Evolutionary conservation across 805 yeast genomes (phyloP).

Genomic region (Metschnikowia lunata): DNA sequence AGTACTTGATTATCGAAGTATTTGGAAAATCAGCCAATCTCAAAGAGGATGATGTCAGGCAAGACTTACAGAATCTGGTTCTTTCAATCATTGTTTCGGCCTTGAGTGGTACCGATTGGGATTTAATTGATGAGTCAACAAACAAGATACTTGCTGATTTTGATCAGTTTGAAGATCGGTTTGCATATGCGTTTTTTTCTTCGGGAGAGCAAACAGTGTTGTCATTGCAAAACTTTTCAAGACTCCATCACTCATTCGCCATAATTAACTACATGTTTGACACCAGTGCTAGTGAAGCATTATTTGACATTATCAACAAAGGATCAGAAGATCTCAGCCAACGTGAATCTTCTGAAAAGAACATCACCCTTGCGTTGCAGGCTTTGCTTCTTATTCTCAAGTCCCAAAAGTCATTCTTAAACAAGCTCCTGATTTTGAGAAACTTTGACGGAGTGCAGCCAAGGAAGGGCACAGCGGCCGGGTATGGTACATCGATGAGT

Average conservation of each 20-base stretch:
- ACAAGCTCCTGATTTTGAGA: slow-evolving; percentile 49
- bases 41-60: slow-evolving; percentile 27
- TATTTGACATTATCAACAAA: slow-evolving; percentile 53
- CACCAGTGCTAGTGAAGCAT: slow-evolving; percentile 48
- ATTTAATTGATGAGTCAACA: slow-evolving; percentile 47
- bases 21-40: slow-evolving; percentile 49
- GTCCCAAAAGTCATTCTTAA: slow-evolving; percentile 57
- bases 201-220: slow-evolving; percentile 12
- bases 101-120: slow-evolving; percentile 35
- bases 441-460: slow-evolving; percentile 23
- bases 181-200: slow-evolving; percentile 19
- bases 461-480: slow-evolving; percentile 11
- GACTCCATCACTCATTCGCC: slow-evolving; percentile 67
- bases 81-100: slow-evolving; percentile 46
- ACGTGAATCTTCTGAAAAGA: slow-evolving; percentile 33
- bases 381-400: slow-evolving; percentile 45
- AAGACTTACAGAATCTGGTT: slow-evolving; percentile 50
- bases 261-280: slow-evolving; percentile 59
- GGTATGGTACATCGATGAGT: slow-evolving; percentile 28
- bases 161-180: slow-evolving; percentile 17
- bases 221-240: slow-evolving; percentile 34
- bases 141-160: slow-evolving; percentile 39
- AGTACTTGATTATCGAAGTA: slow-evolving; percentile 63
- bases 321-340: slow-evolving; percentile 58
- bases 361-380: slow-evolving; percentile 38